Base-by-base conservation (phyloP, 805 yeast genomes). In the Candida germanica region DNA sequence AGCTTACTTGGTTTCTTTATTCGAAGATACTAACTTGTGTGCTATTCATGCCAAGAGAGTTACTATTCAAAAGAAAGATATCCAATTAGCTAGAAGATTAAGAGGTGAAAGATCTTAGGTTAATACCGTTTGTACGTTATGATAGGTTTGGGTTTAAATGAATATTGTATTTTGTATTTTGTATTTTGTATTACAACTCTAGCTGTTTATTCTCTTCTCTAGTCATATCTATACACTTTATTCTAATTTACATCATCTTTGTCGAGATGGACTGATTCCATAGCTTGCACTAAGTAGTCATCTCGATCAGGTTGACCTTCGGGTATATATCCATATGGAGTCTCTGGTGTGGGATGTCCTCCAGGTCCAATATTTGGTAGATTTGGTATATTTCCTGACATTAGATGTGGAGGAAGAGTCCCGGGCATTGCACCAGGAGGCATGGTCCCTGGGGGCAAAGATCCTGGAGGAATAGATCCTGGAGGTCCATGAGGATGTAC, bases 11-110 rank as follows among this genome's bases (percentile, higher is more conserved):
- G 96, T 91, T 37, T 87, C 96, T 43, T 71, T 91, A 59, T 93
- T 91, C 54, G 98, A 91, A 76, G 98, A 93, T 69, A 93, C 98
- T 50, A 91, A 89, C 77, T 79, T 91, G 75, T 93, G 97, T 74
- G 97, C 98, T 49, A 87, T 88, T 53, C 98, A 91, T 71, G 98
- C 98, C 59, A 91, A 93, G 82, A 84, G 98, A 74, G 98, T 91
- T 54, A 91, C 98, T 49, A 87, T 91, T 61, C 96, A 87, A 79
- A 91, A 88, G 87, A 89, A 89, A 75, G 98, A 91, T 69, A 87
- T 91, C 66, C 96, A 89, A 64, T 78, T 91, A 63, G 98, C 98
- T 52, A 85, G 97, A 76, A 85, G 98, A 77, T 80, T 91, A 66
- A 83, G 97, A 74, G 98, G 97, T 70, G 95, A 85, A 75, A 83